Conservation (phyloP, 2,329 filamentous ascomycete genomes). For the Aspergillus sp. region DNA sequence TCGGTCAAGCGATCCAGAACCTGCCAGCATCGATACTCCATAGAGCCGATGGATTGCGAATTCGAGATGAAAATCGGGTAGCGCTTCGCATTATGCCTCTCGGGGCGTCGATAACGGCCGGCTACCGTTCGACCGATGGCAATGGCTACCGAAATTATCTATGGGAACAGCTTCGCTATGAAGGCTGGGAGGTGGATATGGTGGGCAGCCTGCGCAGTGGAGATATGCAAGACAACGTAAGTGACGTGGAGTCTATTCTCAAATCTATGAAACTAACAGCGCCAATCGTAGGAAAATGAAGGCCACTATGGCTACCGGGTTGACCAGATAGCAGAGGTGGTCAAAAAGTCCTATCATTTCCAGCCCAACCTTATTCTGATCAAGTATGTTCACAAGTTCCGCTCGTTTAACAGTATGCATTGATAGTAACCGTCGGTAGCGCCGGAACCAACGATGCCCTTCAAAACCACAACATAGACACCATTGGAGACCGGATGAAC, state of each 20-base stretch:
- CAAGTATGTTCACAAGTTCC: constrained; percentile 16
- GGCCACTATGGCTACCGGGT: constrained; percentile 21
- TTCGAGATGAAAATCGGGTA: no score
- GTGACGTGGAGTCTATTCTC: neutral
- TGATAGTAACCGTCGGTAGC: constrained; percentile 15
- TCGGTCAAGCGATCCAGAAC: no score
- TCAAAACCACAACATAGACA: constrained; percentile 15
- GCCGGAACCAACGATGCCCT: constrained; percentile 33
- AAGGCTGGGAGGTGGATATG: constrained; percentile 12
- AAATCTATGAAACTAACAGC: neutral
- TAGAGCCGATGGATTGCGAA: no score
- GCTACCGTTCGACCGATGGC: constrained; percentile 1
- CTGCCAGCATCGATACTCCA: no score
- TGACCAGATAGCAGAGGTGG: constrained; percentile 16
- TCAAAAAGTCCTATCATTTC: constrained; percentile 10
- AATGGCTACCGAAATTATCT: constrained; percentile 12
- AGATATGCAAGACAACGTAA: constrained; percentile 17
- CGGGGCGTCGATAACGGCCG: constrained; percentile 11
- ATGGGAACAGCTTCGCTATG: constrained; percentile 3
- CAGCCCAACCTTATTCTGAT: constrained; percentile 26
- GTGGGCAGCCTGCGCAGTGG: constrained; percentile 5
- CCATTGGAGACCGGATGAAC: constrained; percentile 24
- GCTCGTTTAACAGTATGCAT: neutral
- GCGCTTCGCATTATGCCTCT: constrained; percentile 9
- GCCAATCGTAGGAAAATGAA: constrained; percentile 18